A percentile compares a stretch with the other conserved stretches of the same genome.
Evolutionary conservation across 2,329 filamentous ascomycete genomes (phyloP).

Genomic region (Meredithiella fracta): DNA sequence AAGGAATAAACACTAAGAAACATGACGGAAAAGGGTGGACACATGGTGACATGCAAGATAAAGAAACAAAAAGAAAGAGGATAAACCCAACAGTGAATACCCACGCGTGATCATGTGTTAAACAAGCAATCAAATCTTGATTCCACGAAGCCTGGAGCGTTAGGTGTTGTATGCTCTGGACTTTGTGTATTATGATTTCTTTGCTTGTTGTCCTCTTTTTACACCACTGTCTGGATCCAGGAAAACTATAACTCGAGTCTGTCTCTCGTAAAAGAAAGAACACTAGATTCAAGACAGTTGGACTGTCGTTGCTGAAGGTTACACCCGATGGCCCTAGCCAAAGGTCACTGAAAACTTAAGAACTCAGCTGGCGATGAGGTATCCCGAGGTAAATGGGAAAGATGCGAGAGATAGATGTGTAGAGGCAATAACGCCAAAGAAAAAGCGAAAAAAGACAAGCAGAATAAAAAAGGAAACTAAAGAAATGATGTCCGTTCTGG

Average conservation of each 20-base stretch:
- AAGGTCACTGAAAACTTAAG: background rate
- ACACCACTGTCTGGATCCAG: background rate
- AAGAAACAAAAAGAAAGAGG: background rate
- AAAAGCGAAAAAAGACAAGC: background rate
- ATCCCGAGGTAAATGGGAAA: background rate
- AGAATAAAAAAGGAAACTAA: constrained; percentile 8
- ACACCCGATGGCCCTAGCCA: background rate
- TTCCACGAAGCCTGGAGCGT: background rate
- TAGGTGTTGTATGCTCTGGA: too few species aligned
- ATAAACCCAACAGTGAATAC: background rate
- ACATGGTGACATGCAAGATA: background rate
- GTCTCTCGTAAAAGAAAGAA: background rate
- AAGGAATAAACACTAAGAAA: background rate
- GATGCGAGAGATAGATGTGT: background rate
- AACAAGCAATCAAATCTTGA: background rate
- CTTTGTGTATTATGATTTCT: too few species aligned
- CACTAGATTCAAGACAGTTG: background rate
- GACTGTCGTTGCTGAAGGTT: constrained; percentile 6
- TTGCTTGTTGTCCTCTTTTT: too few species aligned
- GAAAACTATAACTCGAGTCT: constrained; percentile 8
- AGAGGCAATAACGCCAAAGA: background rate
- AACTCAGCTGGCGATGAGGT: too few species aligned
- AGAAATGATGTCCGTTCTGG: background rate
- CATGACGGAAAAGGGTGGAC: background rate
- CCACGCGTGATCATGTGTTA: background rate